Evolutionary conservation across 2,329 filamentous ascomycete genomes (phyloP).

Genomic region (Pestalotiopsis sp.): DNA sequence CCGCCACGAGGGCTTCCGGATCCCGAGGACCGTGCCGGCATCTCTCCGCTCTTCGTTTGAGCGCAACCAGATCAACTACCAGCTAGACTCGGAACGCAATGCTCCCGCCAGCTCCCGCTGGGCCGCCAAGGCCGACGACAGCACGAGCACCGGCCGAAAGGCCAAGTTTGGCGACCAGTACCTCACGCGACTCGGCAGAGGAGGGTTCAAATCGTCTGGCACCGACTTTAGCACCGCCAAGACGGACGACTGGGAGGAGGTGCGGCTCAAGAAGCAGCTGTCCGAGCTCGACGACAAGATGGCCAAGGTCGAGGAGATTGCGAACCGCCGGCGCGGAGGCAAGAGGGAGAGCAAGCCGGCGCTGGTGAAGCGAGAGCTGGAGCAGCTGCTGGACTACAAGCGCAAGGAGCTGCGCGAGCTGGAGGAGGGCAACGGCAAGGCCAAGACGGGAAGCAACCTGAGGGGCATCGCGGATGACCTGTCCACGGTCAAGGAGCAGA

Average conservation of each 20-base stretch:
- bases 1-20: constrained; percentile 91
- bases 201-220: constrained; percentile 78
- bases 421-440: constrained; percentile 72
- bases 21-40: constrained; percentile 88
- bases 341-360: constrained; percentile 82
- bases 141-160: constrained; percentile 85
- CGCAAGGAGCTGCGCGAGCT: constrained; percentile 75
- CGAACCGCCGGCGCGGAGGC: constrained; percentile 64
- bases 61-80: constrained; percentile 95
- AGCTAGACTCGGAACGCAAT: constrained; percentile 74
- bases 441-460: constrained; percentile 70
- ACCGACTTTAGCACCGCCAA: constrained; percentile 89
- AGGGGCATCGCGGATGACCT: constrained; percentile 85
- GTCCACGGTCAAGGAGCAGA: constrained; percentile 88
- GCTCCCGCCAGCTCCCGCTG: constrained; percentile 71
- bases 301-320: constrained; percentile 75
- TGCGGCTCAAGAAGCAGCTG: constrained; percentile 90
- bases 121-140: constrained; percentile 78
- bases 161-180: constrained; percentile 98
- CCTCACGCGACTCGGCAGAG: constrained; percentile 84
- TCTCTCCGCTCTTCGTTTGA: constrained; percentile 92
- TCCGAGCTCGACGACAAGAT: constrained; percentile 88
- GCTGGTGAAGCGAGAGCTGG: constrained; percentile 89
- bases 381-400: constrained; percentile 96
- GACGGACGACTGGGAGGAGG: constrained; percentile 97